These are phyloP conservation scores for Pouteria glomerata DNA, from an alignment of 148 eudicot species.

Conservation along the genomic window DNA sequence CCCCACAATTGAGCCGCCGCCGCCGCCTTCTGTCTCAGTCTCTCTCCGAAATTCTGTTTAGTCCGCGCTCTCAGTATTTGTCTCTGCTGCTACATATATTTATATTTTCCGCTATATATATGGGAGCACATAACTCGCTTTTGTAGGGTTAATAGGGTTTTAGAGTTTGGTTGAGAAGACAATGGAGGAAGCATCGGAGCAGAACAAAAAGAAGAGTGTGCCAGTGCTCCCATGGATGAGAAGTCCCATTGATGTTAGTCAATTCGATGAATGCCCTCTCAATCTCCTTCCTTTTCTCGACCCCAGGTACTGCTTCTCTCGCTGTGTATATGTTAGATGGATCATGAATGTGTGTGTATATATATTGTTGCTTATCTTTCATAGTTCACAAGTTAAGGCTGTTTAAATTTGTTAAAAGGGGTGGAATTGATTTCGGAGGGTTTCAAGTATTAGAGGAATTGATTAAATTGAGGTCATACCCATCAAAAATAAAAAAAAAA, in stretches of 20 bases:
- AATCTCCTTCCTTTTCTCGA: slow-evolving; percentile 41
- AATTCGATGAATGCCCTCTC: slow-evolving; percentile 34
- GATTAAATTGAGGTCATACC: not conserved
- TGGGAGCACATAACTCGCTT: not conserved
- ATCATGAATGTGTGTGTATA: not conserved
- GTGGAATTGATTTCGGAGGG: not conserved
- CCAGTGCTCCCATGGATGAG: slow-evolving; percentile 62
- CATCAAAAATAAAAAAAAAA: too few species aligned
- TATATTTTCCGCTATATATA: too few species aligned
- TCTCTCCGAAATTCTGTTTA: too few species aligned
- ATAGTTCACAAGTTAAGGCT: too few species aligned
- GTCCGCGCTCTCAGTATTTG: too few species aligned
- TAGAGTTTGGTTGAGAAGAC: not conserved
- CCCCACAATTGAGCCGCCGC: too few species aligned
- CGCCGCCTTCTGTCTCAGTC: too few species aligned
- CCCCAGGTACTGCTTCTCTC: slow-evolving; percentile 29
- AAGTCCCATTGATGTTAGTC: slow-evolving; percentile 42
- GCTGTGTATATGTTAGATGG: not conserved
- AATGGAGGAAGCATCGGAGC: slow-evolving; percentile 22
- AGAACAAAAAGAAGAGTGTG: slow-evolving; percentile 20
- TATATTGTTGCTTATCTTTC: not conserved
- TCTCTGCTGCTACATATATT: too few species aligned
- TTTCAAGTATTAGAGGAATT: not conserved
- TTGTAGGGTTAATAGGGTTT: not conserved
- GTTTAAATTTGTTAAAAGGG: not conserved